These are phyloP conservation scores for Cryoendolithus antarcticus DNA, from an alignment of 2,329 filamentous ascomycete species.

Conservation along the genomic window DNA sequence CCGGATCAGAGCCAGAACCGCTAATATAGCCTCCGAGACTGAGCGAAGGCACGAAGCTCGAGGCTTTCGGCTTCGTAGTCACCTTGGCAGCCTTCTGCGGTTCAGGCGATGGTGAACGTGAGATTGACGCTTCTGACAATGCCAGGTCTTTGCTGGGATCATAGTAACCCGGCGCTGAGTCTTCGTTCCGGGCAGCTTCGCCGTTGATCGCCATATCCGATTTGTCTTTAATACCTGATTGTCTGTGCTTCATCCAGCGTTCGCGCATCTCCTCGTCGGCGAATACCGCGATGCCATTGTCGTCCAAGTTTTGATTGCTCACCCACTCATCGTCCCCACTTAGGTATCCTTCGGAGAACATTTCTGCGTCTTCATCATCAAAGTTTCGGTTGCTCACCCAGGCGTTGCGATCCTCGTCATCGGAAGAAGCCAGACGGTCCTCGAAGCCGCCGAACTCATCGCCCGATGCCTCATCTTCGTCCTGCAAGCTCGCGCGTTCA, in stretches of 20 bases:
- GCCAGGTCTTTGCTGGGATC: too few species aligned
- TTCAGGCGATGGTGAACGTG: slow-evolving; percentile 2
- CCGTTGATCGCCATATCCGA: too few species aligned
- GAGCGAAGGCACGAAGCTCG: slow-evolving; percentile 61
- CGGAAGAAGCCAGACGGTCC: slow-evolving; percentile 28
- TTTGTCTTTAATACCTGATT: too few species aligned
- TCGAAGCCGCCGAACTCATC: slow-evolving; percentile 26
- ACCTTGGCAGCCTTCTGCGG: slow-evolving; percentile 1
- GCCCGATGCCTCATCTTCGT: slow-evolving; percentile 12
- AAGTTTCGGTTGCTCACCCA: slow-evolving; percentile 13
- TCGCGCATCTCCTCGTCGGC: too few species aligned
- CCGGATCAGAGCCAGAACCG: slow-evolving; percentile 59
- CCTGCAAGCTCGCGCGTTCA: neutral
- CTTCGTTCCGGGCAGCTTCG: too few species aligned
- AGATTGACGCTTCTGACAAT: too few species aligned
- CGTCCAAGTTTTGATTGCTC: too few species aligned
- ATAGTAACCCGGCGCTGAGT: too few species aligned
- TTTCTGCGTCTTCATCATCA: slow-evolving; percentile 11
- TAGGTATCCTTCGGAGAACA: too few species aligned
- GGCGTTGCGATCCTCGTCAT: slow-evolving; percentile 19
- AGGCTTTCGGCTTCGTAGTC: slow-evolving; percentile 22
- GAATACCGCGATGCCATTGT: too few species aligned
- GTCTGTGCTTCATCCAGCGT: too few species aligned
- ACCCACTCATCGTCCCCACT: too few species aligned
- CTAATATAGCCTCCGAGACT: slow-evolving; percentile 69